Conservation (phyloP, 441 rosid genomes). For the Viola pubescens region DNA sequence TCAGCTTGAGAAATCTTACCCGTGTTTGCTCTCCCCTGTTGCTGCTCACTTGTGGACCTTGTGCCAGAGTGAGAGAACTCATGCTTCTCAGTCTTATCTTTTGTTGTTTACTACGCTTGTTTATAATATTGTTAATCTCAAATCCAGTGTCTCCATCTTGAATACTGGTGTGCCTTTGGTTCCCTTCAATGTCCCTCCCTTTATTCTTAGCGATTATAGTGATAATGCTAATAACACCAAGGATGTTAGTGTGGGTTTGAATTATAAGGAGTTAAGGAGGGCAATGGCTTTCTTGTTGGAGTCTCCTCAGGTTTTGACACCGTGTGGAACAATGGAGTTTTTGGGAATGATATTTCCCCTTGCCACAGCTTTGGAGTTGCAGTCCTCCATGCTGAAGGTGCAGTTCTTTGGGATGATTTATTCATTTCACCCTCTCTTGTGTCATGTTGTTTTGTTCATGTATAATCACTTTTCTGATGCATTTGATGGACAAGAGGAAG, state of each 20-base stretch:
- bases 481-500: constrained; percentile 68
- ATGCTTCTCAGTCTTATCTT: constrained; percentile 71
- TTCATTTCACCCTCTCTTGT: constrained; percentile 68
- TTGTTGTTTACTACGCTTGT: constrained; percentile 58
- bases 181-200: constrained; percentile 66
- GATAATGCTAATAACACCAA: constrained; percentile 7
- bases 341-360: constrained; percentile 73
- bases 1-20: constrained; percentile 61
- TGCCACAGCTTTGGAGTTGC: constrained; percentile 67
- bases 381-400: constrained; percentile 76
- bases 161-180: constrained; percentile 67
- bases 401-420: constrained; percentile 83
- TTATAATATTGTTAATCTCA: constrained; percentile 42
- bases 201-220: constrained; percentile 19
- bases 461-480: constrained; percentile 51
- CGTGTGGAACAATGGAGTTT: constrained; percentile 78
- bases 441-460: constrained; percentile 66
- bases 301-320: constrained; percentile 65
- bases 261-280: constrained; percentile 77
- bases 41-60: constrained; percentile 79
- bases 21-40: constrained; percentile 66
- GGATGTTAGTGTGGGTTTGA: constrained; percentile 36
- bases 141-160: constrained; percentile 52
- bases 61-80: constrained; percentile 86
- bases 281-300: constrained; percentile 83